Percentiles rank a stretch among this genome's conserved stretches.
phyloP scores from a whole-genome alignment of 169 alveolate genomes.

The Babesia caballi region DNA sequence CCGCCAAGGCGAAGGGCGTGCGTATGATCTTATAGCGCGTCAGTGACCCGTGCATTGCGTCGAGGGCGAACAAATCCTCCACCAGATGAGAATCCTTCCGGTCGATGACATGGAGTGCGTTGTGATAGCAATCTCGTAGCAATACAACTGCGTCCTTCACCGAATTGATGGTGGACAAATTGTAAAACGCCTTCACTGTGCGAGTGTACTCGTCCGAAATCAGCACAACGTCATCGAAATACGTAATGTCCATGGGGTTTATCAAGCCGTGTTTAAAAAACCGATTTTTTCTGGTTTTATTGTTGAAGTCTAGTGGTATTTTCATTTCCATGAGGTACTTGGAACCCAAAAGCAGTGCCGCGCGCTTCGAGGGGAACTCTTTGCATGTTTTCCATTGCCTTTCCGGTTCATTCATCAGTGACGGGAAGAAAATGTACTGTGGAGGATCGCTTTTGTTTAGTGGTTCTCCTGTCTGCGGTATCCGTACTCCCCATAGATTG shows the following conservation, averaged over 20 bases:
- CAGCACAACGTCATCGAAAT: neutral
- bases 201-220: slow-evolving; percentile 50
- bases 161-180: too few relatives aligned
- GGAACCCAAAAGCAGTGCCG: slow-evolving; percentile 25
- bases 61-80: slow-evolving; percentile 16
- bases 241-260: slow-evolving; percentile 54
- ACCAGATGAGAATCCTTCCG: neutral
- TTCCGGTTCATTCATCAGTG: too few relatives aligned
- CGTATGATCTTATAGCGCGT: neutral
- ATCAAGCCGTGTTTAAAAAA: slow-evolving; percentile 18
- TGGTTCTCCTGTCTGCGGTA: too few relatives aligned
- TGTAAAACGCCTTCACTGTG: neutral
- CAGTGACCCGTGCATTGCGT: slow-evolving; percentile 16
- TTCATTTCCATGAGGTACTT: neutral
- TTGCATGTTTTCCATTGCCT: slow-evolving; percentile 34
- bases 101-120: neutral
- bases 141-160: neutral
- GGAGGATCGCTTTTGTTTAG: too few relatives aligned
- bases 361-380: neutral
- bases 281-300: neutral
- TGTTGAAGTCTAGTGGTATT: neutral
- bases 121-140: slow-evolving; percentile 9
- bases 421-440: too few relatives aligned
- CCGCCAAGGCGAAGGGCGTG: neutral
- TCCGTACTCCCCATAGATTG: slow-evolving; percentile 15